phyloP scores from a whole-genome alignment of 257 asterid species.

The Solanum boliviense region DNA sequence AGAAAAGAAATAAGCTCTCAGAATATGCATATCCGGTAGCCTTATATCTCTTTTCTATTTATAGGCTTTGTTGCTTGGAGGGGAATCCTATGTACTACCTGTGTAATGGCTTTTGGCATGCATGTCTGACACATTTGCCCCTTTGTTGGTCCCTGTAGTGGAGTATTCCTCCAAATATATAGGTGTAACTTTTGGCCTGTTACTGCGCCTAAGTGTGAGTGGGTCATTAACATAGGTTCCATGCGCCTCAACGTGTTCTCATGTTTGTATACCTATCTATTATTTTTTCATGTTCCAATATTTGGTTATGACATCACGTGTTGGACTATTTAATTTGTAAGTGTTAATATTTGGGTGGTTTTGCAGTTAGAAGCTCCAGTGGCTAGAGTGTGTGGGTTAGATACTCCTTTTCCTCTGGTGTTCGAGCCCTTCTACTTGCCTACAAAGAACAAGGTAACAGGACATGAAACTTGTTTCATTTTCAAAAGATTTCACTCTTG shows the following conservation, averaged over 20 bases:
- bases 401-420: conserved; percentile 93
- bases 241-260: not conserved
- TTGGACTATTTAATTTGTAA: not conserved
- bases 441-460: conserved; percentile 70
- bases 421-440: conserved; percentile 92
- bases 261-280: not conserved
- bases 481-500: not conserved
- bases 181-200: not conserved
- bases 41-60: not conserved
- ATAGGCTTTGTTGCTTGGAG: not conserved
- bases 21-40: not conserved
- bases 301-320: not conserved
- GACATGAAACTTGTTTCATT: not conserved
- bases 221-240: not conserved
- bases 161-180: not conserved
- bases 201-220: not conserved
- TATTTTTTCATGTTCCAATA: not conserved
- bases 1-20: not conserved
- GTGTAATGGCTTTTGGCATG: not conserved
- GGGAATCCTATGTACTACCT: not conserved
- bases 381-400: conserved; percentile 85
- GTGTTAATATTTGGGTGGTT: not conserved
- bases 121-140: not conserved
- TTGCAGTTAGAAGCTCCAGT: conserved; percentile 92
- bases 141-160: not conserved